Evolutionary conservation across 208 protist genomes (phyloP).

Genomic region (Trypanosoma congolense): DNA sequence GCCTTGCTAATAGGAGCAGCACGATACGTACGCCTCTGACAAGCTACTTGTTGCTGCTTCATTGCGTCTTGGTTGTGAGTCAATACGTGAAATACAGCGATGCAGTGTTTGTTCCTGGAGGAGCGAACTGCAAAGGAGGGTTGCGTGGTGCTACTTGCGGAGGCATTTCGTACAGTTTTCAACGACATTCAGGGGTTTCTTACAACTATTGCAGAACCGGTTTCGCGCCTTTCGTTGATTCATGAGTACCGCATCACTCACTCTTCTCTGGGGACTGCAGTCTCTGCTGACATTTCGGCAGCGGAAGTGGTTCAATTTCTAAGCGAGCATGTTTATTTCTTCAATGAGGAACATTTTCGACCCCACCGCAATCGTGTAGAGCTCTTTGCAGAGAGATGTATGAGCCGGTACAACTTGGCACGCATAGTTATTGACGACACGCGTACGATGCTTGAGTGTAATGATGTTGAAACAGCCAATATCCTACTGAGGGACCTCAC

Average conservation of each 20-base stretch:
- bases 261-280: constrained; percentile 96
- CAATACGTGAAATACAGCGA: too few relatives aligned
- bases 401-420: constrained; percentile 74
- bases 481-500: constrained; percentile 46
- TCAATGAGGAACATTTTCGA: constrained; percentile 14
- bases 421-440: constrained; percentile 65
- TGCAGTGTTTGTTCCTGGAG: constrained; percentile 67
- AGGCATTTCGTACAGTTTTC: constrained; percentile 69
- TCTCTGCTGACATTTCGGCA: constrained; percentile 90
- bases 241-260: constrained; percentile 97
- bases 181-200: constrained; percentile 35
- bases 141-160: constrained; percentile 58
- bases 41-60: too few relatives aligned
- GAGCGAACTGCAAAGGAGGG: constrained; percentile 35
- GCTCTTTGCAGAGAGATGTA: constrained; percentile 64
- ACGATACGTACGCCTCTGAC: too few relatives aligned
- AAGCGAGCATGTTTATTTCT: constrained; percentile 71
- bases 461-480: constrained; percentile 39
- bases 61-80: too few relatives aligned
- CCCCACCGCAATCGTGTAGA: constrained; percentile 20
- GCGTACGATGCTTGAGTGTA: constrained; percentile 64
- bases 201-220: constrained; percentile 91
- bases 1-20: too few relatives aligned
- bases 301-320: constrained; percentile 90
- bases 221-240: constrained; percentile 90